These are phyloP conservation scores for Poterioochromonas sp. DNA, from an alignment of 352 stramenopile genomes.

Conservation along the genomic window DNA sequence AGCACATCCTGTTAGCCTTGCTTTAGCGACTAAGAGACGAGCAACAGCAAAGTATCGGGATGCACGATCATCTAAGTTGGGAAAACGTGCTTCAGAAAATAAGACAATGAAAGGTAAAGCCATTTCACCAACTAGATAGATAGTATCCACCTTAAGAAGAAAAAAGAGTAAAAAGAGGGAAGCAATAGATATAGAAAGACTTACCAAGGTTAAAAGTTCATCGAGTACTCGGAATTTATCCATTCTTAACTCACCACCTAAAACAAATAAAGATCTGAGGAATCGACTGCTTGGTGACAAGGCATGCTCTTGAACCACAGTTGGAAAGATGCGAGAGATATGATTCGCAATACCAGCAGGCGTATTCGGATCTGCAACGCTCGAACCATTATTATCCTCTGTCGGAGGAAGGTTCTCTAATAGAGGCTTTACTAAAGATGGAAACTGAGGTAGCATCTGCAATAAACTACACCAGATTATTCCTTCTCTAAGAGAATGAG, in stretches of 20 bases:
- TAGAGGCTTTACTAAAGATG: background rate
- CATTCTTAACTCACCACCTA: background rate
- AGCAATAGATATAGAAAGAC: background rate
- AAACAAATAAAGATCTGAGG: background rate
- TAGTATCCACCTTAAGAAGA: background rate
- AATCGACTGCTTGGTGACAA: background rate
- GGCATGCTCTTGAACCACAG: background rate
- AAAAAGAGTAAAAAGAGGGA: background rate
- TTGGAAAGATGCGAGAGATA: background rate
- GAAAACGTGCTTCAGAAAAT: too few relatives aligned
- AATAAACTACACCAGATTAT: too few relatives aligned
- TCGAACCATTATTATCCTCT: background rate
- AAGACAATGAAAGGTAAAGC: background rate
- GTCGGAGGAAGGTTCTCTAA: background rate
- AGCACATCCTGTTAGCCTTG: background rate
- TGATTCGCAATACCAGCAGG: background rate
- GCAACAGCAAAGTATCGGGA: background rate
- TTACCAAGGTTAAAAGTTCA: background rate
- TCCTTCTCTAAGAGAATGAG: too few relatives aligned
- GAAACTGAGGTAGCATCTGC: background rate
- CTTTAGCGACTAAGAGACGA: background rate
- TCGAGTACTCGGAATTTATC: conserved; percentile 5
- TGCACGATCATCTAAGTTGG: background rate
- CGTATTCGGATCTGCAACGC: background rate
- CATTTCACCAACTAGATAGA: background rate